Evolutionary conservation across 139 green algal species (phyloP).

Genomic region (Nannochloris sp.): DNA sequence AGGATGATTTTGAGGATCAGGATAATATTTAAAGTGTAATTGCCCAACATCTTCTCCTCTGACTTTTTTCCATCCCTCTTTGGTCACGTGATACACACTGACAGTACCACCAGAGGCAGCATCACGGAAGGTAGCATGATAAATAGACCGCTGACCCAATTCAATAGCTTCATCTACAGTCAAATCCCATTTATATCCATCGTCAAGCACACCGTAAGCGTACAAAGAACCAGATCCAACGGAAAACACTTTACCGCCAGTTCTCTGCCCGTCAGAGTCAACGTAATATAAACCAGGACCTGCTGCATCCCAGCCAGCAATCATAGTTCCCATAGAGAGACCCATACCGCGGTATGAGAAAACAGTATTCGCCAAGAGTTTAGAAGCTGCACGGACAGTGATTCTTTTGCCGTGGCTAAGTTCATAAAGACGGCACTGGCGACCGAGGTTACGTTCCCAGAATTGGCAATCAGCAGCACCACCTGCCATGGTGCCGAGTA

Average conservation of each 20-base stretch:
- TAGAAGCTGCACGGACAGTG: constrained; percentile 89
- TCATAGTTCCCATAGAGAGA: constrained; percentile 98
- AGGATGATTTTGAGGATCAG: constrained; percentile 21
- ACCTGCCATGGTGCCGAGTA: constrained; percentile 98
- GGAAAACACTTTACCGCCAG: constrained; percentile 88
- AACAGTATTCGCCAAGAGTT: constrained; percentile 97
- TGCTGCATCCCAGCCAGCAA: constrained; percentile 78
- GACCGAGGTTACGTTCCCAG: constrained; percentile 86
- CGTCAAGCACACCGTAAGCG: constrained; percentile 95
- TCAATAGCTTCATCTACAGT: constrained; percentile 87
- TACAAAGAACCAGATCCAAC: constrained; percentile 93
- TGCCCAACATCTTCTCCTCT: constrained; percentile 90
- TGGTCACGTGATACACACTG: constrained; percentile 94
- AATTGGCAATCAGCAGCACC: constrained; percentile 97
- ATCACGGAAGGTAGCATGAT: constrained; percentile 97
- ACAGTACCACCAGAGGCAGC: constrained; percentile 92
- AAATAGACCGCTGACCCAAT: constrained; percentile 90
- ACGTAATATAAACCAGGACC: constrained; percentile 97
- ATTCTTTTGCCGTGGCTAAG: constrained; percentile 93
- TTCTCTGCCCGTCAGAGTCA: constrained; percentile 91
- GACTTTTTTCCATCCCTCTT: constrained; percentile 95
- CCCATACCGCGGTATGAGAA: constrained; percentile 97
- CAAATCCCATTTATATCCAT: constrained; percentile 88
- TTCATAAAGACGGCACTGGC: constrained; percentile 95
- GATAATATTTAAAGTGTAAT: constrained; percentile 80